Conservation (phyloP, 108 stramenopile genomes). For the Cyclotella atomus region DNA sequence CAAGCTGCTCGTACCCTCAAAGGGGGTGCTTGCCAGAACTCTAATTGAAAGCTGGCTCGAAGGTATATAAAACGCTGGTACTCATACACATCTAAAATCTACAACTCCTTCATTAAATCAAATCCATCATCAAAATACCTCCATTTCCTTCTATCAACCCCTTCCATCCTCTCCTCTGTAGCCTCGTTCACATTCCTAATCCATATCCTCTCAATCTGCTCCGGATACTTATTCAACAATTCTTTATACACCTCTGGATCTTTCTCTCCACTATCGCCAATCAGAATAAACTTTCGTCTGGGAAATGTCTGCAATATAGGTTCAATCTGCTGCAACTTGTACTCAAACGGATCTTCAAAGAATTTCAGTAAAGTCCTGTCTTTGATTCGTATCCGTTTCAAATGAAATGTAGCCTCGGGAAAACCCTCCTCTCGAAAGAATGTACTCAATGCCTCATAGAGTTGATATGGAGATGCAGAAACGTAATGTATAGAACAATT, state of each 20-base stretch:
- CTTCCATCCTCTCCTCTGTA: slow-evolving; percentile 17
- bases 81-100: no score
- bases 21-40: slow-evolving; percentile 70
- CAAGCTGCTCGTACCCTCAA: slow-evolving; percentile 70
- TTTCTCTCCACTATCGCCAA: slow-evolving; percentile 58
- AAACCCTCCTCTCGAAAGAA: slow-evolving; percentile 43
- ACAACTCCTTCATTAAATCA: slow-evolving; percentile 20
- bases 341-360: slow-evolving; percentile 44
- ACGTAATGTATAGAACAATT: slow-evolving; percentile 50
- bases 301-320: slow-evolving; percentile 33
- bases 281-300: slow-evolving; percentile 43
- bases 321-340: slow-evolving; percentile 41
- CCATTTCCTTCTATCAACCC: slow-evolving; percentile 17
- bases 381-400: slow-evolving; percentile 47
- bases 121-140: slow-evolving; percentile 9
- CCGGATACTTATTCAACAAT: slow-evolving; percentile 35
- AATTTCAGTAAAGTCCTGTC: slow-evolving; percentile 37
- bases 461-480: slow-evolving; percentile 49
- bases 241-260: slow-evolving; percentile 52
- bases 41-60: slow-evolving; percentile 80
- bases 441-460: slow-evolving; percentile 39
- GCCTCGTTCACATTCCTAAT: slow-evolving; percentile 37
- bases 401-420: slow-evolving; percentile 48
- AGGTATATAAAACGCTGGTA: no score
- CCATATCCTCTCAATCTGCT: slow-evolving; percentile 48